Percentiles rank a stretch among this genome's conserved stretches.
Evolutionary conservation across 1,284 basidiomycete genomes (phyloP).

Genomic region (Melanopsichium pennsylvanicum): DNA sequence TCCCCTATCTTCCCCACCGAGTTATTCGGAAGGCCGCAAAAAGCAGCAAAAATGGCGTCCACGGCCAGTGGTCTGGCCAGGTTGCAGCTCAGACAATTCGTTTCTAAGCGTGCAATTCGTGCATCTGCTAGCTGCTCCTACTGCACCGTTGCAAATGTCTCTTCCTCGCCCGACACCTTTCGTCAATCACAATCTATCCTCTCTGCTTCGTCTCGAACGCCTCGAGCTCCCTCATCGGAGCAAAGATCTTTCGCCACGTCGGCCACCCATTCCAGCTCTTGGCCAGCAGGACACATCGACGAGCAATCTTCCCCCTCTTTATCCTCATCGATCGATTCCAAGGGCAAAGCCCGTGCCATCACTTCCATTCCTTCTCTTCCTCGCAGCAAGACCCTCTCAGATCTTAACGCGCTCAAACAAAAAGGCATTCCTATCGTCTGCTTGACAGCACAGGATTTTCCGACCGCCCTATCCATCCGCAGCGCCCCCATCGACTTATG

Average conservation of each 20-base stretch:
- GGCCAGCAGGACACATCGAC: slow-evolving; percentile 30
- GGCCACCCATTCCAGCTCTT: slow-evolving; percentile 18
- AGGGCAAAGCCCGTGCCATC: slow-evolving; percentile 20
- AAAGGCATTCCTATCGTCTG: slow-evolving; percentile 30
- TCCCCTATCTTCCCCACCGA: too few species aligned
- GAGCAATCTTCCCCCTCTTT: not conserved
- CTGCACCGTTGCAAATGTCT: slow-evolving; percentile 1
- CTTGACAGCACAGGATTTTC: slow-evolving; percentile 63
- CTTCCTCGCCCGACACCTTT: too few species aligned
- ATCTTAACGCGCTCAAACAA: slow-evolving; percentile 31
- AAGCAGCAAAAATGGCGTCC: slow-evolving; percentile 13
- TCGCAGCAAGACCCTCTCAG: slow-evolving; percentile 45
- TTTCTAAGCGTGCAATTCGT: slow-evolving; percentile 1
- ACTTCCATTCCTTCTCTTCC: slow-evolving; percentile 35
- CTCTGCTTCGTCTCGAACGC: too few species aligned
- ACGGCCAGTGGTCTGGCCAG: slow-evolving; percentile 23
- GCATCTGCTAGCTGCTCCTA: slow-evolving; percentile 22
- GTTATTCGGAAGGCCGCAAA: too few species aligned
- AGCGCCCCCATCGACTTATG: slow-evolving; percentile 59
- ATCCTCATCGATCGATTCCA: not conserved
- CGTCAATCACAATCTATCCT: too few species aligned
- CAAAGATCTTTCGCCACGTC: not conserved
- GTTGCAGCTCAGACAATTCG: slow-evolving; percentile 24
- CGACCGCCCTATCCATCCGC: slow-evolving; percentile 58
- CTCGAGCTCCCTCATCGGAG: too few species aligned